These are phyloP conservation scores for Schizothecium vesticola DNA, from an alignment of 495 filamentous ascomycete genomes.

Conservation along the genomic window DNA sequence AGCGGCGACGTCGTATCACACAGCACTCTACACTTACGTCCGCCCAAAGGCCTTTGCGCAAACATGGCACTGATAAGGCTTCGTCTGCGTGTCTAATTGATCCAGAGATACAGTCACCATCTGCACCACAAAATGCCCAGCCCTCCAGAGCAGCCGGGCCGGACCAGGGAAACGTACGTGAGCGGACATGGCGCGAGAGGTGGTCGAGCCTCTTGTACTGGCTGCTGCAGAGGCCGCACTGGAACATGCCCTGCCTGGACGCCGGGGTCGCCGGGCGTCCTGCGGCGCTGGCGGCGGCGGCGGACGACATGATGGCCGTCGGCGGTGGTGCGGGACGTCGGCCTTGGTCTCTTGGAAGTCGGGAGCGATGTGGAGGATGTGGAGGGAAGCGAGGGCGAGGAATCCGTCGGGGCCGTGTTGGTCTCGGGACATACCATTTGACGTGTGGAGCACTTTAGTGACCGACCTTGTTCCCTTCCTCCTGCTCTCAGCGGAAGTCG, in stretches of 20 bases:
- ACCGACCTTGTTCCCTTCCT: background rate
- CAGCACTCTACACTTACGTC: conserved; percentile 9
- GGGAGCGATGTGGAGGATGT: background rate
- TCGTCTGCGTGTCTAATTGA: conserved; percentile 9
- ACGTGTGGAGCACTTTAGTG: background rate
- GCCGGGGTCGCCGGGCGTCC: background rate
- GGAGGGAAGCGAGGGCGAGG: background rate
- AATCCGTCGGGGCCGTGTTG: background rate
- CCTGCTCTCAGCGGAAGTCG: background rate
- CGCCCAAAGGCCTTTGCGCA: conserved; percentile 15
- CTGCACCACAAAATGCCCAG: background rate
- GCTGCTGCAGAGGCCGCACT: conserved; percentile 11
- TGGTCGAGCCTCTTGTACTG: conserved; percentile 14
- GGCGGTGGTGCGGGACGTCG: background rate
- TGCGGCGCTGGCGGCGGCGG: background rate
- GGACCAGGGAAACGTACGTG: conserved; percentile 8
- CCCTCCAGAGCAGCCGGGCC: background rate
- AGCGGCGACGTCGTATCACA: background rate
- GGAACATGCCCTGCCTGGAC: conserved; percentile 5
- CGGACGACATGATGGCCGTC: background rate
- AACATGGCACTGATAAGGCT: conserved; percentile 14
- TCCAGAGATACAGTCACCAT: background rate
- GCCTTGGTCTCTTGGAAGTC: background rate
- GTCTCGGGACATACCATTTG: background rate
- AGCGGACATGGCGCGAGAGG: conserved; percentile 16